phyloP scores from a whole-genome alignment of 108 stramenopile species.

The Cyclotella cryptica region DNA sequence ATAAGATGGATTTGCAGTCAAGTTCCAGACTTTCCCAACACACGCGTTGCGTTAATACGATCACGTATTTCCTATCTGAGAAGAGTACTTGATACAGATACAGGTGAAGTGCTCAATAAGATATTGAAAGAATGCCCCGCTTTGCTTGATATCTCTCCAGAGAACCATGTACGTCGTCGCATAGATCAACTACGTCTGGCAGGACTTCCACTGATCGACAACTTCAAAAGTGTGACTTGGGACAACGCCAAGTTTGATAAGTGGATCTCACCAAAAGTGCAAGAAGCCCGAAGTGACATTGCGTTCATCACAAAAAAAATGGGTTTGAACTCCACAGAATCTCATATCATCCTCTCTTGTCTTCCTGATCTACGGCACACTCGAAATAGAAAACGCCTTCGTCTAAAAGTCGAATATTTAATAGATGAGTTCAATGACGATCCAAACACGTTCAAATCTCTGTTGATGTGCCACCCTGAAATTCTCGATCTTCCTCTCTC shows the following conservation, averaged over 20 bases:
- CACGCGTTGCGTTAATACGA: constrained; percentile 4
- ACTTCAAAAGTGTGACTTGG: constrained; percentile 15
- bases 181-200: constrained; percentile 15
- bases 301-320: constrained; percentile 15
- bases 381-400: constrained; percentile 20
- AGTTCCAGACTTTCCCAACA: constrained; percentile 2
- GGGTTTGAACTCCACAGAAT: constrained; percentile 32
- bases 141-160: constrained; percentile 31
- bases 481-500: constrained; percentile 27
- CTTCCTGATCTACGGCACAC: constrained; percentile 28
- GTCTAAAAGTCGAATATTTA: constrained; percentile 27
- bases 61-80: constrained; percentile 23
- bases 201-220: constrained; percentile 16
- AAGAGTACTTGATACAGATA: not conserved
- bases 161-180: constrained; percentile 15
- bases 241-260: constrained; percentile 18
- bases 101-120: constrained; percentile 16
- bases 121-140: constrained; percentile 12
- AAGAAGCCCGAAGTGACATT: constrained; percentile 26
- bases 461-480: constrained; percentile 22
- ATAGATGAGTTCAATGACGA: constrained; percentile 7
- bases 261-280: constrained; percentile 11
- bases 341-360: constrained; percentile 2
- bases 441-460: constrained; percentile 15
- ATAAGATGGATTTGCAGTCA: constrained; percentile 12